Conservation (phyloP, 345 rosid genomes). For the Lepidium africanum region DNA sequence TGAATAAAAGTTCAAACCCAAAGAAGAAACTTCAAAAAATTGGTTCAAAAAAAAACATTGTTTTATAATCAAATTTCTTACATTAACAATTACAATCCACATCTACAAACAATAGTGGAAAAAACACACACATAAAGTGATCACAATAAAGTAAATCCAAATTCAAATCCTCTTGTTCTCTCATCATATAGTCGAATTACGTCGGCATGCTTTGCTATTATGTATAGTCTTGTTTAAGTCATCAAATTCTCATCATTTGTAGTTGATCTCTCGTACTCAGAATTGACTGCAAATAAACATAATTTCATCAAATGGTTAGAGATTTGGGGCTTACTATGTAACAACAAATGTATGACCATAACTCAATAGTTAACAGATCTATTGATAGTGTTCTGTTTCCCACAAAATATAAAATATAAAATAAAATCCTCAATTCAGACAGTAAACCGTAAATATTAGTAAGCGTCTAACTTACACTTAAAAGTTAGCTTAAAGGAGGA, state of each 20-base stretch:
- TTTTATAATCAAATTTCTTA: background rate
- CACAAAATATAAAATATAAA: no score
- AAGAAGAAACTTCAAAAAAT: no score
- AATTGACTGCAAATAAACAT: constrained; percentile 14
- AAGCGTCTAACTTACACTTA: no score
- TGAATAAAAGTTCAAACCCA: no score
- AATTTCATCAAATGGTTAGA: background rate
- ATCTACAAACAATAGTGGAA: background rate
- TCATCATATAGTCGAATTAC: background rate
- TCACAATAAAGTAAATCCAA: background rate
- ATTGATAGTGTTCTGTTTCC: no score
- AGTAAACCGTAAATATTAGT: no score
- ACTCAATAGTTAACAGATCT: background rate
- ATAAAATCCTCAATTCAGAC: no score
- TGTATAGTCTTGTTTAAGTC: background rate
- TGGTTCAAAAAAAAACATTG: background rate
- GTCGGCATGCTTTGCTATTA: background rate
- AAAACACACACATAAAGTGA: background rate
- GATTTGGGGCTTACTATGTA: background rate
- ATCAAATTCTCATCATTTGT: constrained; percentile 4
- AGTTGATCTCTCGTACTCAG: constrained; percentile 20
- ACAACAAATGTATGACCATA: background rate
- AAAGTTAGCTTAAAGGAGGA: no score
- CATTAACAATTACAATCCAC: background rate
- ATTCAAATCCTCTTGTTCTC: background rate